Evolutionary conservation across 257 asterid genomes (phyloP).

Genomic region (Lavandula angustifolia): DNA sequence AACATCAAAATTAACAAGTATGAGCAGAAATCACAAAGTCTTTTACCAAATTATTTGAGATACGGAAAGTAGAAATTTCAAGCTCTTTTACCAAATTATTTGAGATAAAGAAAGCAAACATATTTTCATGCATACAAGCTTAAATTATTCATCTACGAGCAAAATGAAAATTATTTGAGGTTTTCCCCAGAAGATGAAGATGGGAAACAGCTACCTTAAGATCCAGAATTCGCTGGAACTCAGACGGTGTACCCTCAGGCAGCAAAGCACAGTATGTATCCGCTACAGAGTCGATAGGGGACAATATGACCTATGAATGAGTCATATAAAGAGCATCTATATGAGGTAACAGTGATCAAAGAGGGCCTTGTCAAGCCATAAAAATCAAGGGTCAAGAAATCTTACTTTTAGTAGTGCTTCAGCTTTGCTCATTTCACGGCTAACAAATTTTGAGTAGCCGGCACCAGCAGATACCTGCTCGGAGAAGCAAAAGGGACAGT

Average conservation of each 20-base stretch:
- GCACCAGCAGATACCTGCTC: constrained; percentile 79
- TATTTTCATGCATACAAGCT: not conserved
- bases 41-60: not conserved
- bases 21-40: not conserved
- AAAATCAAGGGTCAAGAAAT: constrained; percentile 10
- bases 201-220: constrained; percentile 63
- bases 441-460: constrained; percentile 90
- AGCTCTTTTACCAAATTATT: not conserved
- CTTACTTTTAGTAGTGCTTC: constrained; percentile 92
- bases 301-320: constrained; percentile 75
- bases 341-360: constrained; percentile 16
- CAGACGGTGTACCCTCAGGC: constrained; percentile 91
- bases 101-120: not conserved
- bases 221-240: constrained; percentile 94
- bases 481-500: constrained; percentile 29
- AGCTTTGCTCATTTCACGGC: constrained; percentile 99
- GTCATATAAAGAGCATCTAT: constrained; percentile 29
- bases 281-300: constrained; percentile 96
- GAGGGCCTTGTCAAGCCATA: constrained; percentile 3
- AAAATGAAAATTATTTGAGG: not conserved
- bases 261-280: constrained; percentile 95
- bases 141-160: constrained; percentile 11
- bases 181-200: constrained; percentile 16
- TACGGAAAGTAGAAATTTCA: not conserved
- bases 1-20: constrained; percentile 1